phyloP scores from a whole-genome alignment of 176 grass and related monocot genomes.

The Chloris gayana region DNA sequence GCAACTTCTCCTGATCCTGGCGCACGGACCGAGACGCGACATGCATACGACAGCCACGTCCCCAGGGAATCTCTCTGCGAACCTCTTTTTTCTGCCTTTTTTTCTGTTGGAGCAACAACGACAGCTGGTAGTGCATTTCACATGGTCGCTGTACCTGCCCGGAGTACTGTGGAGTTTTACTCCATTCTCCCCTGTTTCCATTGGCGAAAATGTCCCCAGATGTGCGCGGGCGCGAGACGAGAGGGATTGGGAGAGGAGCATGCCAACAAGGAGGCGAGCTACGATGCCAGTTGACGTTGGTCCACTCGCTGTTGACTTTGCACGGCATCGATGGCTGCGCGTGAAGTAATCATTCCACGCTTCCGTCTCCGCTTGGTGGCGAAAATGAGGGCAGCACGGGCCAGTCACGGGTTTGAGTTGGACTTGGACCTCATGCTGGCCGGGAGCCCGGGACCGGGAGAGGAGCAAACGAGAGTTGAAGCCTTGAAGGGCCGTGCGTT shows the following conservation, averaged over 20 bases:
- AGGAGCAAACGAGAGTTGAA: no score
- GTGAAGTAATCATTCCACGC: neutral
- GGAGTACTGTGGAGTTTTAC: no score
- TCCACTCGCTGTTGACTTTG: constrained; percentile 5
- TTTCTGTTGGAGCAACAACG: neutral
- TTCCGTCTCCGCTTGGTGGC: neutral
- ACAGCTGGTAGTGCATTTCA: neutral
- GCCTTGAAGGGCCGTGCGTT: neutral
- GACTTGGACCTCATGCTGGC: no score
- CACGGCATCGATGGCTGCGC: neutral
- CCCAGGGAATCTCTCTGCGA: constrained; percentile 30
- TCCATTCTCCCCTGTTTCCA: neutral
- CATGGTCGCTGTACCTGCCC: neutral
- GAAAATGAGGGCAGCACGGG: no score
- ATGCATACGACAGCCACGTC: constrained; percentile 7
- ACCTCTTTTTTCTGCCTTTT: no score
- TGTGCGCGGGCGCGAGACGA: neutral
- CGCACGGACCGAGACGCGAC: neutral
- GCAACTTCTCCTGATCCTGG: neutral
- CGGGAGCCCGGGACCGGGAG: no score
- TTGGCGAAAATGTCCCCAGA: neutral
- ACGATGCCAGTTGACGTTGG: neutral
- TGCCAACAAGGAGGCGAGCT: no score
- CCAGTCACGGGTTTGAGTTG: neutral
- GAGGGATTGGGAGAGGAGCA: neutral